Base-by-base conservation (phyloP, 805 yeast species). In the Candida quercuum region DNA sequence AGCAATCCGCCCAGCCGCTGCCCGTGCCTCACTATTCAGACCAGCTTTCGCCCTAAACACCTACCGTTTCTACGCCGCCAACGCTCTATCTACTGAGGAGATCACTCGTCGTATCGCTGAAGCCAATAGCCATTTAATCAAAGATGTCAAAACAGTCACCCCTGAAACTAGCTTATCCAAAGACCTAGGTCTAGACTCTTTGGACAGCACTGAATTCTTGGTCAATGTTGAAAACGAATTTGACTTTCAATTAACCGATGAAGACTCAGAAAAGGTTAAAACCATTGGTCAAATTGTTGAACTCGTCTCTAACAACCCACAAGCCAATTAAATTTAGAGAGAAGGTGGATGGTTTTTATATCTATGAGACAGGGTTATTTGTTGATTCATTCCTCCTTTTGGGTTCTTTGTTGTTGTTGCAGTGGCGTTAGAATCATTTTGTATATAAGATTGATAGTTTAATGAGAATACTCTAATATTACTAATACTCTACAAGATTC, bases 211-310 rank as follows among this genome's bases (percentile, higher is more conserved):
- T 45, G 99, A 91, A 69, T 89, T 93, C 39, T 74, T 93, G 53
- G 95, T 93, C 63, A 96, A 96, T 40, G 81, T 91, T 56, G 99
- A 91, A 71, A 96, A 89, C 72, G 89, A 81, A 61, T 81, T 81
- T 48, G 87, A 86, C 54, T 75, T 86, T 57, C 85, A 82, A 60
- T 78, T 86, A 57, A 87, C 94, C 26, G 96, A 87, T 67, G 81
- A 84, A 61, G 86, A 86, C 52, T 93, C 96, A 38, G 97, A 91
- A 61, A 89, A 84, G 59, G 81, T 93, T 63, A 87, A 84, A 70
- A 86, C 95, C 39, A 93, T 93, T 48, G 88, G 86, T 51, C 95
- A 89, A 69, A 95, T 96, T 43, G 76, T 89, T 46, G 87, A 88
- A 56, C 86, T 86, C 68, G 85, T 91, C 51, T 71, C 75, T 45